Evolutionary conservation across 768 basidiomycete species (phyloP).

Genomic region (Lactarius pseudohatsudake): DNA sequence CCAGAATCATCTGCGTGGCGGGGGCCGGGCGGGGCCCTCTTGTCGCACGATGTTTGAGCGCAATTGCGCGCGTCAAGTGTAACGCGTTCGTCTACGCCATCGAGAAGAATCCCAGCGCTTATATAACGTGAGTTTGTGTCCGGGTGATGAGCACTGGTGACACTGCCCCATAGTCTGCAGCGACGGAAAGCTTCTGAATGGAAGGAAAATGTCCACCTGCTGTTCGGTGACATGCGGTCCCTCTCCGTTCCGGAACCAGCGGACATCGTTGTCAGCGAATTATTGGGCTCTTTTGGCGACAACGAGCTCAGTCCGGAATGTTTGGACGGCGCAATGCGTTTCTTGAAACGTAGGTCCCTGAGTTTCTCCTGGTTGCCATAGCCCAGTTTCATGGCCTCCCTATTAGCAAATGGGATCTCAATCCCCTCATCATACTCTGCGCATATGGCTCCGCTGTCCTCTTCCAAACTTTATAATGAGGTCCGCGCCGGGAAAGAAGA

Average conservation of each 20-base stretch:
- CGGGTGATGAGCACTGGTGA: slow-evolving; percentile 24
- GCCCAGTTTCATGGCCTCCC: slow-evolving; percentile 16
- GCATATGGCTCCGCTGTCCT: slow-evolving; percentile 90
- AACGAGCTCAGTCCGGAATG: slow-evolving; percentile 99
- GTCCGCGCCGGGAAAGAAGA: slow-evolving; percentile 62
- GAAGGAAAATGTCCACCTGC: slow-evolving; percentile 71
- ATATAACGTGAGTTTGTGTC: slow-evolving; percentile 73
- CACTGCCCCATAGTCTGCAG: slow-evolving; percentile 61
- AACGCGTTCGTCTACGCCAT: slow-evolving; percentile 78
- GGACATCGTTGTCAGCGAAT: slow-evolving; percentile 93
- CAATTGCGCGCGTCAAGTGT: slow-evolving; percentile 64
- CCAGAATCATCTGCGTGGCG: slow-evolving; percentile 83
- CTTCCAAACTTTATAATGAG: slow-evolving; percentile 88
- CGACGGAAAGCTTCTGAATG: slow-evolving; percentile 80
- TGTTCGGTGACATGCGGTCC: slow-evolving; percentile 95
- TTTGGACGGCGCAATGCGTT: slow-evolving; percentile 91
- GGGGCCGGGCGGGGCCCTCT: slow-evolving; percentile 96
- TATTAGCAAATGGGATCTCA: slow-evolving; percentile 83
- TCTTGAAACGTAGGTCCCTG: slow-evolving; percentile 62
- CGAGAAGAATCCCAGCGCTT: slow-evolving; percentile 97
- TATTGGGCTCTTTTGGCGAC: slow-evolving; percentile 96
- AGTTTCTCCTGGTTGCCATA: not conserved
- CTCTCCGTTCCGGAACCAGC: slow-evolving; percentile 81
- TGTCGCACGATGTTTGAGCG: slow-evolving; percentile 79
- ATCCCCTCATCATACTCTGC: slow-evolving; percentile 97